Percentiles rank a stretch among this genome's conserved stretches.
These are phyloP conservation scores for Metschnikowia shivogae DNA, from an alignment of 805 yeast species.

Conservation along the genomic window DNA sequence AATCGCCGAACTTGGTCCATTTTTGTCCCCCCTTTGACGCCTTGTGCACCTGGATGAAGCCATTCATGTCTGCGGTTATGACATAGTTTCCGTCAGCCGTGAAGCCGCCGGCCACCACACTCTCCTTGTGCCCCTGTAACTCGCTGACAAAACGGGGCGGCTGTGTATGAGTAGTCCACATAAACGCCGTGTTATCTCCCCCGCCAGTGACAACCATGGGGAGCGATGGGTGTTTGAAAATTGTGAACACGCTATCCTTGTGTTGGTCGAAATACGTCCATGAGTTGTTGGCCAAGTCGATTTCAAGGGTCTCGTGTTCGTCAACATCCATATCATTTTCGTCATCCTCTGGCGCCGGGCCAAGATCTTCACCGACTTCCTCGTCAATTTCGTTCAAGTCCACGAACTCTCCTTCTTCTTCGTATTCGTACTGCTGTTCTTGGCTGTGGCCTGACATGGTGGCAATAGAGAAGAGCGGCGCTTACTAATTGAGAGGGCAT, in stretches of 20 bases:
- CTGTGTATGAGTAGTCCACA: constrained; percentile 89
- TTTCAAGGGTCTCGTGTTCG: constrained; percentile 50
- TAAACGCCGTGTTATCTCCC: constrained; percentile 82
- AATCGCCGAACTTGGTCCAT: constrained; percentile 67
- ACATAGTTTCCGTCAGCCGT: constrained; percentile 76
- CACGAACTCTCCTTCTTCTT: constrained; percentile 32
- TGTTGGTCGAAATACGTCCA: constrained; percentile 87
- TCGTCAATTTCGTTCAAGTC: constrained; percentile 43
- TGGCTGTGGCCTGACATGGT: constrained; percentile 15
- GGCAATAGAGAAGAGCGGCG: neutral
- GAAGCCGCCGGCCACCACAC: constrained; percentile 81
- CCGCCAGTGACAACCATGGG: constrained; percentile 93
- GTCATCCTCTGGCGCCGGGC: constrained; percentile 35
- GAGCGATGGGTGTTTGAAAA: constrained; percentile 78
- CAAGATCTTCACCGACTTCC: constrained; percentile 24
- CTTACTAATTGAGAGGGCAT: constrained; percentile 2
- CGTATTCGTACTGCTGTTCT: constrained; percentile 6
- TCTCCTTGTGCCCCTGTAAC: constrained; percentile 79
- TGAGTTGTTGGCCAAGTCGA: constrained; percentile 88
- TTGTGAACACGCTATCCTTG: constrained; percentile 76
- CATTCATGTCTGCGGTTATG: constrained; percentile 94
- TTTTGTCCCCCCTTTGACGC: constrained; percentile 73
- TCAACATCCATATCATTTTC: constrained; percentile 39
- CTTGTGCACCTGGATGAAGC: constrained; percentile 71
- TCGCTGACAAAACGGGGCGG: constrained; percentile 80